Base-by-base conservation (phyloP, 2,329 filamentous ascomycete genomes). In the Raffaelea deltoideospora region DNA sequence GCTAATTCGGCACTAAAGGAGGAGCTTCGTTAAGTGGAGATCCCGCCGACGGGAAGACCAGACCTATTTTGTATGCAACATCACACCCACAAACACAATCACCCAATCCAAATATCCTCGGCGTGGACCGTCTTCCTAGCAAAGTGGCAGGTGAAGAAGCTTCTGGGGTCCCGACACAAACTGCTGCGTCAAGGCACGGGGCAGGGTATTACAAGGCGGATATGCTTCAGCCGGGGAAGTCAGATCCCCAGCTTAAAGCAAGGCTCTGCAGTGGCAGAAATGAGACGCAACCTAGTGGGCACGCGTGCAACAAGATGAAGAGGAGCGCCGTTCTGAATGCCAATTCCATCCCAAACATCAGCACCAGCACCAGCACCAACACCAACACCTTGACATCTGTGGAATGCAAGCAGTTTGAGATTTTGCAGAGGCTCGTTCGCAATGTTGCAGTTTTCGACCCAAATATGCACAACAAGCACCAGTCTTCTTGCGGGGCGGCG, bases 331-430 rank as follows among this genome's bases (percentile, higher is more conserved):
- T n/a, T n/a, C n/a, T n/a, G n/a, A n/a, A n/a, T n/a, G n/a, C n/a
- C n/a, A n/a, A n/a, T n/a, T n/a, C n/a, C n/a, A n/a, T n/a, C n/a
- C n/a, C n/a, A n/a, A n/a, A n/a, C n/a, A n/a, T n/a, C n/a, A n/a
- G n/a, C n/a, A n/a, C n/a, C n/a, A n/a, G n/a, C n/a, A n/a, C n/a
- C n/a, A n/a, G n/a, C n/a, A n/a, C n/a, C n/a, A n/a, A n/a, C n/a
- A n/a, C n/a, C n/a, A n/a, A n/a, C n/a, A 22, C 33, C 18, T 24
- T 50, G 36, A 45, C 46, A 15, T 24, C 40, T 10, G 46, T 51
- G 21, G 48, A 51, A 15, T 33, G 33, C 21, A 43, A 41, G 29
- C 45, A 50, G 41, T 44, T 41, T 20, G 13, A 35, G 20, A 10
- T 50, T 10, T 31, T 51, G 5, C 32, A 40, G 21, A 15, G 32